Evolutionary conservation across 129 eudicot species (phyloP).

Genomic region (Flaveria robusta): DNA sequence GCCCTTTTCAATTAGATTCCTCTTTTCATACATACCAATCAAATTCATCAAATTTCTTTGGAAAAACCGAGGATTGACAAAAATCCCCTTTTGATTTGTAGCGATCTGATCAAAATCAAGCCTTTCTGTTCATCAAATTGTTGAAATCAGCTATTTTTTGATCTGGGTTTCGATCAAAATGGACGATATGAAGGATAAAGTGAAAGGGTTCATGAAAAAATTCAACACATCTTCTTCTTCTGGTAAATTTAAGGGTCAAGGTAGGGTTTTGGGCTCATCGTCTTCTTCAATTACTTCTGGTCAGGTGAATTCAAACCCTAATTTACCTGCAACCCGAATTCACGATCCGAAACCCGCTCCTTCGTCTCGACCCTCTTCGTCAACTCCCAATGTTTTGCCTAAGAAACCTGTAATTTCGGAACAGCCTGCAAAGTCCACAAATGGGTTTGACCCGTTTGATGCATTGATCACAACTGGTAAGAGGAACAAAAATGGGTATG

Average conservation of each 20-base stretch:
- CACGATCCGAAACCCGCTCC: conserved; percentile 36
- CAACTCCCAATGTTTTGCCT: conserved; percentile 7
- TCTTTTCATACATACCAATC: neutral
- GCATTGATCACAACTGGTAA: conserved; percentile 75
- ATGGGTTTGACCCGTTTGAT: conserved; percentile 81
- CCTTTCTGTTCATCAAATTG: conserved; percentile 11
- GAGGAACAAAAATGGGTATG: conserved; percentile 72
- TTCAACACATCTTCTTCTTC: conserved; percentile 78
- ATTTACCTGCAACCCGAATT: conserved; percentile 30
- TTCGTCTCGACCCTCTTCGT: conserved; percentile 25
- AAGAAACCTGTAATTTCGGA: conserved; percentile 20
- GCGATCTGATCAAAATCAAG: neutral
- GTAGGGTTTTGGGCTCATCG: conserved; percentile 78
- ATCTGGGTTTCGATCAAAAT: conserved; percentile 32
- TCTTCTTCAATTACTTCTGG: conserved; percentile 49
- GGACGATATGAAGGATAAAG: conserved; percentile 83
- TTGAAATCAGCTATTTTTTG: conserved; percentile 13
- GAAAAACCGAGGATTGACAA: neutral
- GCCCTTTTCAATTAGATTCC: neutral
- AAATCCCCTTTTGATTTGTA: neutral
- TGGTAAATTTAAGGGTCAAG: conserved; percentile 86
- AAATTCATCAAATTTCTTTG: neutral
- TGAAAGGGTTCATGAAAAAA: conserved; percentile 92
- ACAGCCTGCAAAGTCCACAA: conserved; percentile 27
- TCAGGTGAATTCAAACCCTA: conserved; percentile 30